These are phyloP conservation scores for Quercus mongolica DNA, from an alignment of 306 rosid species.

Conservation along the genomic window DNA sequence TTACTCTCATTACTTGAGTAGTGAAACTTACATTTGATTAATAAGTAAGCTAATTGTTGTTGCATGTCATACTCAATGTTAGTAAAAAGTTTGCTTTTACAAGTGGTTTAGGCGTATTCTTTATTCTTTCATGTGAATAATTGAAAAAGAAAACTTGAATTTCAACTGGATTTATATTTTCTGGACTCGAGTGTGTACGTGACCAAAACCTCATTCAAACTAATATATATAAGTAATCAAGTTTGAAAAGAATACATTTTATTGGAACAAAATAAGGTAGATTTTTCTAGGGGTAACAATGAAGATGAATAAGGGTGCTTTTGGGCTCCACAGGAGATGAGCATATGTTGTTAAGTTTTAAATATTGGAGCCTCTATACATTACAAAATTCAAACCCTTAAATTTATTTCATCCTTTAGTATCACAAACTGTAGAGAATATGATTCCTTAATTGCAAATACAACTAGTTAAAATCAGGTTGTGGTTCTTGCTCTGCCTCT, in stretches of 20 bases:
- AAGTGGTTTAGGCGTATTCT: not conserved
- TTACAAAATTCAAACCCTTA: not conserved
- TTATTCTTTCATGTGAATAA: not conserved
- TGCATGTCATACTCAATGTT: not conserved
- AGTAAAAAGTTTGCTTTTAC: not conserved
- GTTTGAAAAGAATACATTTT: not conserved
- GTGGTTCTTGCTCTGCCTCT: not conserved
- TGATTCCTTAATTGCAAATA: not conserved
- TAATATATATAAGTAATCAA: not conserved
- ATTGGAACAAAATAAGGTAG: not conserved
- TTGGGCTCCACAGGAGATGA: not conserved
- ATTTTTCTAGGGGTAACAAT: not conserved
- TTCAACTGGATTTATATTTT: not conserved
- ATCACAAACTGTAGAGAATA: not conserved
- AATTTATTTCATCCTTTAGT: not conserved
- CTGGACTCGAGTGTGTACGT: not conserved
- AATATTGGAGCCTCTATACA: not conserved
- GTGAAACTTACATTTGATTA: not conserved
- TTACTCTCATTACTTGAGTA: conserved; percentile 15
- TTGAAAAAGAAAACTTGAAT: not conserved
- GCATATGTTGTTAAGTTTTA: not conserved
- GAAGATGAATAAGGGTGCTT: not conserved
- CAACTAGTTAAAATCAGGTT: not conserved
- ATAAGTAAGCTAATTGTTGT: not conserved
- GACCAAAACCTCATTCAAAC: not conserved